Evolutionary conservation across 208 protist genomes (phyloP).

Genomic region (Trypanosoma avium): DNA sequence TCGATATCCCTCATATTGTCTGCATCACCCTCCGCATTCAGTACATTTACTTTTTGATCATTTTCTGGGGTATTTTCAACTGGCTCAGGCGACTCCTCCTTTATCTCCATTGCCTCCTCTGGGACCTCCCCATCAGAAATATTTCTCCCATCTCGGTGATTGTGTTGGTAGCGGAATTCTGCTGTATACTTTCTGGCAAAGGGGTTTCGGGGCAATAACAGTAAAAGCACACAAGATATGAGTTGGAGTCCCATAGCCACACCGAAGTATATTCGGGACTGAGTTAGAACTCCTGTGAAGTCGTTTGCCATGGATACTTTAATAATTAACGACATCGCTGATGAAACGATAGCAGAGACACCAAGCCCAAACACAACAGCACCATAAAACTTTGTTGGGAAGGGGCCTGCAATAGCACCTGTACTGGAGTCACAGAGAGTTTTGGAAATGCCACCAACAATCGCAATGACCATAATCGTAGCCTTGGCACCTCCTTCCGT

Average conservation of each 20-base stretch:
- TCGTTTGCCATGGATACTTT: constrained; percentile 61
- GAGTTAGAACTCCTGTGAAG: constrained; percentile 47
- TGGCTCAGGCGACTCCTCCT: constrained; percentile 26
- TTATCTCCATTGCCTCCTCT: neutral
- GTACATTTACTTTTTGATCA: constrained; percentile 24
- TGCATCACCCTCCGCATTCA: constrained; percentile 42
- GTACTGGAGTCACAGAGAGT: constrained; percentile 78
- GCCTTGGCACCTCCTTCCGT: constrained; percentile 57
- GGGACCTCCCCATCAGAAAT: neutral
- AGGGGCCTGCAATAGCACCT: constrained; percentile 75
- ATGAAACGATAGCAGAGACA: constrained; percentile 59
- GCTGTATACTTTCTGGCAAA: constrained; percentile 74
- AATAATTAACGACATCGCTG: constrained; percentile 68
- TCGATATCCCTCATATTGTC: constrained; percentile 55
- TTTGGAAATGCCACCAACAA: constrained; percentile 64
- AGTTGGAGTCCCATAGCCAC: constrained; percentile 60
- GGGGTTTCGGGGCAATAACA: constrained; percentile 49
- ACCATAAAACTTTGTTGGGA: constrained; percentile 83
- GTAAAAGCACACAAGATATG: constrained; percentile 40
- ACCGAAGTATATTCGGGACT: constrained; percentile 79
- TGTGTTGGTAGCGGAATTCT: constrained; percentile 45
- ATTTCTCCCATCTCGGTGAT: neutral
- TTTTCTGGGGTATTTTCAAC: constrained; percentile 14
- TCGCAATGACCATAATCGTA: constrained; percentile 60
- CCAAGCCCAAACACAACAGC: constrained; percentile 68